Evolutionary conservation across 2,329 filamentous ascomycete species (phyloP), one percentile per base, ranked within the genome.

Genomic region (Trichoderma atrobrunneum): DNA sequence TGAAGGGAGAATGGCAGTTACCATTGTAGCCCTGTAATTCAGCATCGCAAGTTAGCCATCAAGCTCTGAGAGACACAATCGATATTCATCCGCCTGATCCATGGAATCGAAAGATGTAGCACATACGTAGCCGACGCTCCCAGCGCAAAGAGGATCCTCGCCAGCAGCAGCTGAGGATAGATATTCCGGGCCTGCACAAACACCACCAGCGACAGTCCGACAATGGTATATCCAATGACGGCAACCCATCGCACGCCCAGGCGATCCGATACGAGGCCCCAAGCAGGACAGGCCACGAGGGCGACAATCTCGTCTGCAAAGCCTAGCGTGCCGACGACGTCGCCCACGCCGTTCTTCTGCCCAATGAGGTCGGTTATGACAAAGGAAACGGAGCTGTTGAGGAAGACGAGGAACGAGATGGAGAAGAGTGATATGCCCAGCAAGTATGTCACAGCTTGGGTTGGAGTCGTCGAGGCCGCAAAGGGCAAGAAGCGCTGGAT

Each of bases 381-480:
- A 82, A 96, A 97, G 70, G 92, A 94, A 73, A 96, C 87, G 79
- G 90, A 91, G 84, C 90, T 92, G 85, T 96, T 96, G 74, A 97
- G 88, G 83, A 97, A 97, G 78, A 97, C 93, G 75, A 97, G 91
- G 84, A 96, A 96, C 70, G 92, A 92, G 78, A 97, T 96, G 81
- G 91, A 93, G 85, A 95, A 95, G 76, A 97, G 89, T 73, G 92
- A 93, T 78, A 96, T 92, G 79, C 91, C 91, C 75, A 94, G 87
- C 43, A 97, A 89, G 81, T 97, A 97, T 34, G 93, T 92, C 72
- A 87, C 80, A n/a, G 88, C 90, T 78, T 92, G 89, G 24, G 88
- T 79, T 5, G 85, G 82, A 14, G 89, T 90, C n/a, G 88, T 89
- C 59, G 87, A 85, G 26, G 85, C 80, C 74, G 88, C 85, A 81